A percentile compares a stretch with the other conserved stretches of the same genome.
phyloP scores from a whole-genome alignment of 2,329 filamentous ascomycete genomes.

The Triangularia verruculosa region DNA sequence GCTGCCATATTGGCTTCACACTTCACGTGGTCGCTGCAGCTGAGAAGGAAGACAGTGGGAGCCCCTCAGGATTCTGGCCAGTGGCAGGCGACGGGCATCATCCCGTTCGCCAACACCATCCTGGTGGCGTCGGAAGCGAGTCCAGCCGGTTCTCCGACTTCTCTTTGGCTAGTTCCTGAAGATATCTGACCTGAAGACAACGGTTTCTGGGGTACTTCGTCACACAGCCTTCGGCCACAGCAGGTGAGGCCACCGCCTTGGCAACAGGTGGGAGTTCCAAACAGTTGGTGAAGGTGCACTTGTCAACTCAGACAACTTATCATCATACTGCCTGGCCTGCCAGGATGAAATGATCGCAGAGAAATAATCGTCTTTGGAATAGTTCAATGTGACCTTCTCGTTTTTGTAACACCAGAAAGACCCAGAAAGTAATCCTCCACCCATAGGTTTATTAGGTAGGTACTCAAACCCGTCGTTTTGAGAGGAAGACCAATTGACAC shows the following conservation, averaged over 20 bases:
- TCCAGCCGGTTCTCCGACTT: neutral
- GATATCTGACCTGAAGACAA: neutral
- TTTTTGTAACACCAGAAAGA: too few species aligned
- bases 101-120: neutral
- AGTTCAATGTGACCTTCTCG: too few species aligned
- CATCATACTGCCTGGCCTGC: too few species aligned
- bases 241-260: neutral
- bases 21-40: neutral
- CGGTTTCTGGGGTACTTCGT: neutral
- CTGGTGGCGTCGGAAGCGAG: neutral
- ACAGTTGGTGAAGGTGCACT: too few species aligned
- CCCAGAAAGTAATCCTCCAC: too few species aligned
- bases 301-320: too few species aligned
- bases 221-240: neutral
- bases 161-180: neutral
- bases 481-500: neutral
- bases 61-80: neutral
- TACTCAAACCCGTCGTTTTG: too few species aligned
- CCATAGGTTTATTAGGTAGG: too few species aligned
- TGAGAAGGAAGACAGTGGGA: neutral
- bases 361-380: too few species aligned
- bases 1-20: neutral
- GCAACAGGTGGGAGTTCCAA: neutral
- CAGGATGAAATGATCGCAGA: too few species aligned
- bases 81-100: neutral